Conservation (phyloP, 495 filamentous ascomycete genomes). For the Aspergillus saccharolyticus region DNA sequence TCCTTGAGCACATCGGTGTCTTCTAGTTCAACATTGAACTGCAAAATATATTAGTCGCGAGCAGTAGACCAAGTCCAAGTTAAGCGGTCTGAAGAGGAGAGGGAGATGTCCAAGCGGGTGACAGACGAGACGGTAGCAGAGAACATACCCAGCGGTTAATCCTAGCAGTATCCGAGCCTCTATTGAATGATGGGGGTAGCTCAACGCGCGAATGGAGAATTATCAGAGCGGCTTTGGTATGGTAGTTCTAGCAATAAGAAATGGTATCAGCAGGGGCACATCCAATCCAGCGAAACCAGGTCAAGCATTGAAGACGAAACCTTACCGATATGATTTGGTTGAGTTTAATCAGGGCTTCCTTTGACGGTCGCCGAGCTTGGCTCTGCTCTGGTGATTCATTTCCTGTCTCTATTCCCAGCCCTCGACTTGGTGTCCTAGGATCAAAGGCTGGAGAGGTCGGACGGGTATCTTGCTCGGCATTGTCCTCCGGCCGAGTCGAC, state of each 20-base stretch:
- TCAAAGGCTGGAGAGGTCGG: slow-evolving; percentile 32
- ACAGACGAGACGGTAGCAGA: not conserved
- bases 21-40: slow-evolving; percentile 94
- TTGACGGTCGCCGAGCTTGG: slow-evolving; percentile 31
- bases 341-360: slow-evolving; percentile 66
- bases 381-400: slow-evolving; percentile 40
- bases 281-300: not conserved
- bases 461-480: slow-evolving; percentile 53
- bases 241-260: slow-evolving; percentile 69
- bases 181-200: slow-evolving; percentile 55
- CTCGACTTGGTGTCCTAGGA: slow-evolving; percentile 36
- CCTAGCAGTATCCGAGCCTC: slow-evolving; percentile 56
- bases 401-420: slow-evolving; percentile 38
- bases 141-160: slow-evolving; percentile 89
- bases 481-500: slow-evolving; percentile 68
- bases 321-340: slow-evolving; percentile 86
- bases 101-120: not conserved
- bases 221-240: slow-evolving; percentile 80
- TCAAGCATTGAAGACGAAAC: not conserved
- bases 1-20: slow-evolving; percentile 83
- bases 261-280: slow-evolving; percentile 9
- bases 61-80: slow-evolving; percentile 9
- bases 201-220: slow-evolving; percentile 75
- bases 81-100: slow-evolving; percentile 4
- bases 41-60: not conserved